phyloP scores from a whole-genome alignment of 1,284 basidiomycete species.

The Xanthoconium separans region DNA sequence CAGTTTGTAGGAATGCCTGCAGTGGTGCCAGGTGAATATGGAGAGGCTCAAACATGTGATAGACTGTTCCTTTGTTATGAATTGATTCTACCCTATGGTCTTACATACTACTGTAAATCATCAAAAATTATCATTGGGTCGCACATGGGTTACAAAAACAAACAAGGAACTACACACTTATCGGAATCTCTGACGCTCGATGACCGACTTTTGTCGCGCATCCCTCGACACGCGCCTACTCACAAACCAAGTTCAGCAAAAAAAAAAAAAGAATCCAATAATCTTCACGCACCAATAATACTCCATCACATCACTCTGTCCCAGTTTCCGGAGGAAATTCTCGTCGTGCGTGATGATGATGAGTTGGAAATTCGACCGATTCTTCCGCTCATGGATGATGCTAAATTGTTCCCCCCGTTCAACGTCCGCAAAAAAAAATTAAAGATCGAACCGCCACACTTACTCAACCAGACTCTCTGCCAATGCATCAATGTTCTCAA shows the following conservation, averaged over 20 bases:
- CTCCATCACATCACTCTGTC: conserved; percentile 86
- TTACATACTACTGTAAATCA: too few relatives aligned
- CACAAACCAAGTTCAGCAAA: not conserved
- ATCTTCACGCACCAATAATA: conserved; percentile 72
- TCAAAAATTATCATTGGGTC: too few relatives aligned
- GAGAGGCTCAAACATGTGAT: too few relatives aligned
- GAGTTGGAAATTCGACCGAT: conserved; percentile 92
- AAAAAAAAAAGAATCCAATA: not conserved
- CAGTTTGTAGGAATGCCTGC: too few relatives aligned
- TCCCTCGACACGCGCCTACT: conserved; percentile 59
- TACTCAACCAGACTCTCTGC: conserved; percentile 91
- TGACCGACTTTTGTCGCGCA: conserved; percentile 69
- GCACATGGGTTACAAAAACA: too few relatives aligned
- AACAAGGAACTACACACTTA: too few relatives aligned
- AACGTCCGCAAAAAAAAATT: not conserved
- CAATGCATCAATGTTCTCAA: conserved; percentile 94
- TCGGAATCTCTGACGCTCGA: conserved; percentile 31
- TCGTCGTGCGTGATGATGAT: conserved; percentile 98
- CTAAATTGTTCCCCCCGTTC: conserved; percentile 38
- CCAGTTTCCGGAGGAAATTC: conserved; percentile 80
- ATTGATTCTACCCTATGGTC: too few relatives aligned
- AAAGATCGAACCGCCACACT: conserved; percentile 33
- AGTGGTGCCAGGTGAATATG: too few relatives aligned
- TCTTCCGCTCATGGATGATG: conserved; percentile 89
- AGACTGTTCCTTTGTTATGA: too few relatives aligned